Conservation (phyloP, 2,329 filamentous ascomycete species). For the Ilyonectria destructans region DNA sequence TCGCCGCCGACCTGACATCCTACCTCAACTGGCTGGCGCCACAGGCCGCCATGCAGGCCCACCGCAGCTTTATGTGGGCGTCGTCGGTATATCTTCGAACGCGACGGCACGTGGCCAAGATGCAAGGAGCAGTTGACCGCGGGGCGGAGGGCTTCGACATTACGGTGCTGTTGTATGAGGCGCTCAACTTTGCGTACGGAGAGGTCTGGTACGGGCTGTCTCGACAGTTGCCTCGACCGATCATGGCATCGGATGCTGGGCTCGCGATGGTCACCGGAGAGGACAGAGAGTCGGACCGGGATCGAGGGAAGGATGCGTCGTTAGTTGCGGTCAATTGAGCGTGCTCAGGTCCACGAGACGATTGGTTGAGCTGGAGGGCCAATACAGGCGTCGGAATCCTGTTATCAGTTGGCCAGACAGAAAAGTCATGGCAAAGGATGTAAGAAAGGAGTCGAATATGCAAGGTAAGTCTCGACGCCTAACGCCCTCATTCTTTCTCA, state of each 20-base stretch:
- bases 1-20: constrained; percentile 42
- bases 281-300: not conserved
- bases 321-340: not conserved
- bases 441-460: not conserved
- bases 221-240: constrained; percentile 52
- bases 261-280: constrained; percentile 11
- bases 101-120: constrained; percentile 46
- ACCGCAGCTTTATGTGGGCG: constrained; percentile 52
- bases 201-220: constrained; percentile 50
- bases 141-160: constrained; percentile 46
- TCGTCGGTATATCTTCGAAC: constrained; percentile 49
- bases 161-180: constrained; percentile 49
- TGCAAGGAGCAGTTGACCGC: constrained; percentile 25
- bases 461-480: not conserved
- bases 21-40: constrained; percentile 55
- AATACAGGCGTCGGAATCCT: not conserved
- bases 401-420: not conserved
- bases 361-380: not conserved
- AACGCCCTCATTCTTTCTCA: not conserved
- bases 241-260: constrained; percentile 45
- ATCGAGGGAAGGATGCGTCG: not conserved
- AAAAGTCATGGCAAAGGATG: not conserved
- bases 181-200: constrained; percentile 50
- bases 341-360: not conserved
- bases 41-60: constrained; percentile 43